These are phyloP conservation scores for Solanum commersonii DNA, from an alignment of 257 asterid genomes.

Conservation along the genomic window DNA sequence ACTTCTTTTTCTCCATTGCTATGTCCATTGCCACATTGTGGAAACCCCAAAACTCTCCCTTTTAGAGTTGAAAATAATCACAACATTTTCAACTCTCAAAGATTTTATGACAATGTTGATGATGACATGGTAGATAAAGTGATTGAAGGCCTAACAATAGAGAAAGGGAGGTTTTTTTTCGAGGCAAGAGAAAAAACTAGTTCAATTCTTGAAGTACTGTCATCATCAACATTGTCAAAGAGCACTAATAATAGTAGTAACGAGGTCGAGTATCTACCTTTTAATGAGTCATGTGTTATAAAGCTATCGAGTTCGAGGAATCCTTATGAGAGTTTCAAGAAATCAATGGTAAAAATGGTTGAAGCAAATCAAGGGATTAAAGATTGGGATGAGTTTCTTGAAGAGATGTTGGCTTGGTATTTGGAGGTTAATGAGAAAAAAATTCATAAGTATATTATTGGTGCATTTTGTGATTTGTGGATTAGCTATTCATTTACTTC, in stretches of 20 bases:
- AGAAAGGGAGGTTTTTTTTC: slow-evolving; percentile 32
- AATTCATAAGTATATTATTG: slow-evolving; percentile 42
- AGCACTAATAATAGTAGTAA: neutral
- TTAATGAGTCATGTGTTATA: slow-evolving; percentile 13
- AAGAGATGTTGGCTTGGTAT: slow-evolving; percentile 36
- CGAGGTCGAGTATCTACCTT: neutral
- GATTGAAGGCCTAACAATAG: slow-evolving; percentile 24
- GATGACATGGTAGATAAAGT: slow-evolving; percentile 11
- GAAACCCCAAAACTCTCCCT: slow-evolving; percentile 39
- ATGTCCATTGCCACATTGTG: slow-evolving; percentile 43
- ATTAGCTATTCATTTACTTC: slow-evolving; percentile 18
- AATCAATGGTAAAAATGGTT: slow-evolving; percentile 60
- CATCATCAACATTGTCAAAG: neutral
- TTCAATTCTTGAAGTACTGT: slow-evolving; percentile 33
- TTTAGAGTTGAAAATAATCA: slow-evolving; percentile 18
- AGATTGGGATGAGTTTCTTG: slow-evolving; percentile 34
- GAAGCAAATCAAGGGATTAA: slow-evolving; percentile 23
- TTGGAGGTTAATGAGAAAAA: slow-evolving; percentile 28
- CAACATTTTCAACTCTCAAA: slow-evolving; percentile 16
- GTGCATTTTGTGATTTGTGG: slow-evolving; percentile 43
- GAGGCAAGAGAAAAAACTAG: slow-evolving; percentile 33
- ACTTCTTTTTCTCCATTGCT: slow-evolving; percentile 7
- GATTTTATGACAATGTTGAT: slow-evolving; percentile 5
- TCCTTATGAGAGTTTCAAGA: slow-evolving; percentile 40
- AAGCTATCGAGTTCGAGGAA: slow-evolving; percentile 23